These are phyloP conservation scores for Sesbania bispinosa DNA, from an alignment of 306 rosid genomes.

Conservation along the genomic window DNA sequence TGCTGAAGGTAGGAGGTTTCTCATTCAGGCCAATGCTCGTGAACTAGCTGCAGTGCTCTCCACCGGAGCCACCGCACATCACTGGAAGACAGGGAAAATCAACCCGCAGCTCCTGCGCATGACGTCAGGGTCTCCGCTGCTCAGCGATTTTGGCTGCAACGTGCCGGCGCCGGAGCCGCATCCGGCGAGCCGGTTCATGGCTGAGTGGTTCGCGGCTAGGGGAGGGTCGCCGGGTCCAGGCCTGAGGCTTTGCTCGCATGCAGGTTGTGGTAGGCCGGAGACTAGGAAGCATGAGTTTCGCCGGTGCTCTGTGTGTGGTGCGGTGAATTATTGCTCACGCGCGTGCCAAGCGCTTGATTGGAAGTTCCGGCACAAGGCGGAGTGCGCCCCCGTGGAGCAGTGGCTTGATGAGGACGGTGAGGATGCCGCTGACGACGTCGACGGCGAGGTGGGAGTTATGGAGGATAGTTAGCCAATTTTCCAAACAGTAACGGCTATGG, in stretches of 20 bases:
- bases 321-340: slow-evolving; percentile 91
- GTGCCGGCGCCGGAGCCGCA: slow-evolving; percentile 82
- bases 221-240: slow-evolving; percentile 47
- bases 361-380: slow-evolving; percentile 83
- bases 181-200: slow-evolving; percentile 63
- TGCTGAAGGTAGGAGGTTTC: slow-evolving; percentile 79
- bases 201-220: slow-evolving; percentile 62
- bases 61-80: slow-evolving; percentile 26
- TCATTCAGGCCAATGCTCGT: slow-evolving; percentile 87
- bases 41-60: slow-evolving; percentile 80
- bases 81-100: slow-evolving; percentile 45
- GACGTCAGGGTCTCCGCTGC: slow-evolving; percentile 58
- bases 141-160: slow-evolving; percentile 96
- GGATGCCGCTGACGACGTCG: slow-evolving; percentile 33
- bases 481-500: neutral
- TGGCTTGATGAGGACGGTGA: slow-evolving; percentile 74
- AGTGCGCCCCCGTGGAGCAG: slow-evolving; percentile 69
- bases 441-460: slow-evolving; percentile 20
- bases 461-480: slow-evolving; percentile 47
- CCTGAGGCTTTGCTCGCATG: slow-evolving; percentile 75
- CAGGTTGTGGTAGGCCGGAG: slow-evolving; percentile 86
- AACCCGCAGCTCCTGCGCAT: slow-evolving; percentile 47
- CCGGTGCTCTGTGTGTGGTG: slow-evolving; percentile 90
- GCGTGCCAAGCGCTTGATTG: slow-evolving; percentile 99
- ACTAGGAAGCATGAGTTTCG: slow-evolving; percentile 87